Base-by-base conservation (phyloP, 2,329 filamentous ascomycete genomes). In the Aspergillus brasiliensis region DNA sequence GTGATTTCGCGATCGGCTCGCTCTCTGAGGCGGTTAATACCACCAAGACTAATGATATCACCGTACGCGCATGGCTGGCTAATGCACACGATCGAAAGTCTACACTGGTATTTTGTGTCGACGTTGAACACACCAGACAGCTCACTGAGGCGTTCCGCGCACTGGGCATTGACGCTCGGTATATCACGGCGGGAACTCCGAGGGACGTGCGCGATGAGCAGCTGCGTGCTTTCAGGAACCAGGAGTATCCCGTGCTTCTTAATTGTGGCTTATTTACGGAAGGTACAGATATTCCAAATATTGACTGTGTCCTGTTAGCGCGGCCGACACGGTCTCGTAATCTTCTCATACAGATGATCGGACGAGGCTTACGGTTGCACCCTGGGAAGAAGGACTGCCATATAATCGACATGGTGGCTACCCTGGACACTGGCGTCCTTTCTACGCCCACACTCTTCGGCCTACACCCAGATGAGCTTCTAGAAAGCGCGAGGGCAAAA, bases 261-360 rank as follows among this genome's bases (percentile, higher is more conserved):
- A 99, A 99, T 73, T 98, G 95, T 71, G 93, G 93, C 8, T 91
- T 99, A 42, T 98, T 97, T 71, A 98, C 94, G 0, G 95, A 99
- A 78, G 95, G 95, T 2, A 99, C 95, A 0, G 95, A 99, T 71
- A 97, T 99, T 31, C 95, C 96, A 5, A 97, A 96, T 73, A 91
- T 99, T 65, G 95, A 99, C 78, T 98, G 95, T 71, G 86, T 99
- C 23, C 73, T 99, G 8, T 83, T 99, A 8, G 92, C 90, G 3
- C 83, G 95, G 23, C 95, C 95, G 0, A 99, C 95, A 1, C 88
- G 89, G 67, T 98, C 95, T 15, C 87, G 91, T n/a, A 98, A 97
- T 68, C 80, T 99, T 2, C 85, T 99, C 1, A 87, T 98, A 0
- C 95, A 99, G 76, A 99, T 99, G 95, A 97, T 99, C 62, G 95